Conservation (phyloP, 1,284 basidiomycete species). For the Apiotrichum laibachii region DNA sequence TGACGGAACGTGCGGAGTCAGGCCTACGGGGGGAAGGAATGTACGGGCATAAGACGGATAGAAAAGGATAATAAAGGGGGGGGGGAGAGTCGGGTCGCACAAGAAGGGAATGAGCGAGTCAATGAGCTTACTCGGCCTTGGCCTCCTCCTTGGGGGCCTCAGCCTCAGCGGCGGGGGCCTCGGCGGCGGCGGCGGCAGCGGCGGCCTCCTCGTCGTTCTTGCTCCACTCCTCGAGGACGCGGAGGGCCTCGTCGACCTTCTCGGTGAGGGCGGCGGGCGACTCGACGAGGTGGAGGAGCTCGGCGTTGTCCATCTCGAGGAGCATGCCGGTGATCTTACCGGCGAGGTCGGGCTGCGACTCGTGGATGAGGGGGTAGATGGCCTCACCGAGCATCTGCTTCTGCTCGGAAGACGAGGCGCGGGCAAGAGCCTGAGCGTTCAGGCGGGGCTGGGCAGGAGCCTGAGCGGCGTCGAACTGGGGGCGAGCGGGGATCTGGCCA, state of each 20-base stretch:
- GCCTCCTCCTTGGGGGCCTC: conserved; percentile 11
- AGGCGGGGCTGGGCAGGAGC: conserved; percentile 41
- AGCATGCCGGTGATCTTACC: conserved; percentile 98
- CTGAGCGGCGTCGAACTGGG: conserved; percentile 56
- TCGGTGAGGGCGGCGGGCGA: conserved; percentile 71
- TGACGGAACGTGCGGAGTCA: too few species aligned
- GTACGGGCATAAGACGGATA: neutral
- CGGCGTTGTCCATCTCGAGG: conserved; percentile 93
- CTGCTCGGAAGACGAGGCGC: conserved; percentile 79
- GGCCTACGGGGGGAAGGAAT: too few species aligned
- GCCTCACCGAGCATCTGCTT: conserved; percentile 96
- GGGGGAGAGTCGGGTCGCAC: too few species aligned
- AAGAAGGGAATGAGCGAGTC: neutral
- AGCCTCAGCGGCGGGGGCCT: conserved; percentile 15
- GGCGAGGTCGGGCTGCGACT: conserved; percentile 77
- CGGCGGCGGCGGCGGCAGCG: conserved; percentile 27
- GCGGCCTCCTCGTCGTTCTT: conserved; percentile 28
- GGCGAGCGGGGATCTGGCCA: conserved; percentile 43
- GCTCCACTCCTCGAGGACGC: conserved; percentile 52
- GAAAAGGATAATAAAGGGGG: neutral
- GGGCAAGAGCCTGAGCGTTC: conserved; percentile 62
- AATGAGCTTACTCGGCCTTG: neutral
- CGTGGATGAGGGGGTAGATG: conserved; percentile 81
- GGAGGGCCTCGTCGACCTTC: conserved; percentile 81
- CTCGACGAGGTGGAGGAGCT: conserved; percentile 82